These are phyloP conservation scores for Penicillium paneum DNA, from an alignment of 2,329 filamentous ascomycete genomes.

Conservation along the genomic window DNA sequence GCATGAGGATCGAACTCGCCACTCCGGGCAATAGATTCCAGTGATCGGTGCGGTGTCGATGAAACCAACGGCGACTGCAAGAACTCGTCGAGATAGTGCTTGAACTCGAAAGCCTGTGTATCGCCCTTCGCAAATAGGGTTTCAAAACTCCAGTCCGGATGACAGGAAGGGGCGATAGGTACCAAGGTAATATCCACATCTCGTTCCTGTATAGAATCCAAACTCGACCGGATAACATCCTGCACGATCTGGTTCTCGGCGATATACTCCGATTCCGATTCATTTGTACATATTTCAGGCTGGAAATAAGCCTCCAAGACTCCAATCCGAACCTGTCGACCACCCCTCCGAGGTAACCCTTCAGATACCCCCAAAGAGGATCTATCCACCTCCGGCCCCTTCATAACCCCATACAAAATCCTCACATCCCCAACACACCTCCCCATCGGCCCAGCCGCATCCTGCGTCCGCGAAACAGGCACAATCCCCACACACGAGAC, in stretches of 20 bases:
- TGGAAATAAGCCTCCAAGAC: conserved; percentile 59
- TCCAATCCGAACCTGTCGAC: conserved; percentile 40
- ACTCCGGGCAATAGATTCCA: conserved; percentile 51
- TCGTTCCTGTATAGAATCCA: conserved; percentile 27
- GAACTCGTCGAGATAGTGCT: conserved; percentile 55
- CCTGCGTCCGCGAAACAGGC: conserved; percentile 57
- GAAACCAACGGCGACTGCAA: conserved; percentile 40
- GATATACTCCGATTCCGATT: conserved; percentile 15
- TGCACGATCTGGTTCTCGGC: conserved; percentile 58
- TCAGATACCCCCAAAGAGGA: background rate
- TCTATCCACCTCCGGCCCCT: background rate
- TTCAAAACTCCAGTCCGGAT: conserved; percentile 15
- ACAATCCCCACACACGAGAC: conserved; percentile 53
- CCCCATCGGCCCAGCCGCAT: conserved; percentile 55
- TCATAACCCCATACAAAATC: conserved; percentile 29
- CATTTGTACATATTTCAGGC: conserved; percentile 10
- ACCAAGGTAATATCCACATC: conserved; percentile 29
- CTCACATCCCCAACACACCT: conserved; percentile 37
- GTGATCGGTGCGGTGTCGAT: conserved; percentile 31
- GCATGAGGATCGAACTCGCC: conserved; percentile 49
- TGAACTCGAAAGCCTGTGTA: conserved; percentile 61
- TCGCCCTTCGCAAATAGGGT: conserved; percentile 49
- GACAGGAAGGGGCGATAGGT: conserved; percentile 51
- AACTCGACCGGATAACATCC: conserved; percentile 46
- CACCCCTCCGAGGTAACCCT: background rate